A percentile compares a stretch with the other conserved stretches of the same genome.
phyloP scores from a whole-genome alignment of 2,329 filamentous ascomycete species.

The Aspergillus pseudotamarii region DNA sequence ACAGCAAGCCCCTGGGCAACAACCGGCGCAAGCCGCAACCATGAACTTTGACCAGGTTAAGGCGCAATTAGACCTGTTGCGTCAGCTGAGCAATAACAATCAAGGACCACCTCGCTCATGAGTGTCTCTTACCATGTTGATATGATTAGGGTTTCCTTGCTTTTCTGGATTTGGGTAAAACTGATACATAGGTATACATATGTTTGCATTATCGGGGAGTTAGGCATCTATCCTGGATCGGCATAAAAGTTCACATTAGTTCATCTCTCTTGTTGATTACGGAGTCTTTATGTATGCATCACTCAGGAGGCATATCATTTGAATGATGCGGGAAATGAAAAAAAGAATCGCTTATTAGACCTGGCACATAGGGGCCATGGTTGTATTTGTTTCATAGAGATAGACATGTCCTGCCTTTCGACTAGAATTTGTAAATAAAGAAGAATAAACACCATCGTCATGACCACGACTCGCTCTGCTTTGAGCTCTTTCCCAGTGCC shows the following conservation, averaged over 20 bases:
- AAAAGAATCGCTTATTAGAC: conserved; percentile 6
- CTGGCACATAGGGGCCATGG: not conserved
- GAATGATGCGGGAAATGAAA: not conserved
- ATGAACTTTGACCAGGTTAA: conserved; percentile 47
- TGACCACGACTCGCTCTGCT: conserved; percentile 35
- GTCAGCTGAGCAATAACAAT: conserved; percentile 38
- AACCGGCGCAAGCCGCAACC: conserved; percentile 28
- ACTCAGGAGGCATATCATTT: not conserved
- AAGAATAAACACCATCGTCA: conserved; percentile 15
- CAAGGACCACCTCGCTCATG: conserved; percentile 34
- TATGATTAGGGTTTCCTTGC: conserved; percentile 10
- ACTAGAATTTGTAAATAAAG: not conserved
- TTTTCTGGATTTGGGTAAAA: conserved; percentile 14
- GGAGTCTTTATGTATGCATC: not conserved
- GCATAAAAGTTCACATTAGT: conserved; percentile 5
- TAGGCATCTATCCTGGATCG: conserved; percentile 7
- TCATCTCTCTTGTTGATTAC: not conserved
- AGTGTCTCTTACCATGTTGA: conserved; percentile 15
- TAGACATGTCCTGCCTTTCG: not conserved
- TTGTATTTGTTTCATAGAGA: not conserved
- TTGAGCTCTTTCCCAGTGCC: conserved; percentile 76
- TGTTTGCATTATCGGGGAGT: conserved; percentile 16
- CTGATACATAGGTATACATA: conserved; percentile 18
- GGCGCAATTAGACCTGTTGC: conserved; percentile 45
- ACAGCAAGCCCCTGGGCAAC: conserved; percentile 29